A percentile compares a stretch with the other conserved stretches of the same genome.
These are phyloP conservation scores for Erodium texanum DNA, from an alignment of 441 rosid species.

Conservation along the genomic window DNA sequence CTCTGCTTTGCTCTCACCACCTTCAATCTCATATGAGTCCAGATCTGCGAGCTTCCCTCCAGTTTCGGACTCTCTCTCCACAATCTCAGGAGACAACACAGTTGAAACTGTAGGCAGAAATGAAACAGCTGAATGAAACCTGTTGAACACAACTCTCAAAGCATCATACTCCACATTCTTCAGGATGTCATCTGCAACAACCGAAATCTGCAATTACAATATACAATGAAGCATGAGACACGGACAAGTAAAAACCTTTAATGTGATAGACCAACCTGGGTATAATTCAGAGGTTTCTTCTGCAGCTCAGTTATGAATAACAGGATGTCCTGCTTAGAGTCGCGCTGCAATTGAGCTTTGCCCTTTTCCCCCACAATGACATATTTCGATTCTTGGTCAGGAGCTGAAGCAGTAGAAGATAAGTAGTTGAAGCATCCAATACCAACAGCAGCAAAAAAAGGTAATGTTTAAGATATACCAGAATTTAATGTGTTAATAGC, in stretches of 20 bases:
- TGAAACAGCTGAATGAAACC: constrained; percentile 70
- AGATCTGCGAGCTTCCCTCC: constrained; percentile 85
- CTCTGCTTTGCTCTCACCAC: constrained; percentile 83
- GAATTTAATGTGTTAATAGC: constrained; percentile 53
- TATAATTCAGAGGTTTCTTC: constrained; percentile 81
- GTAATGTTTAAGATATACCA: constrained; percentile 35
- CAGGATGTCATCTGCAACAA: constrained; percentile 86
- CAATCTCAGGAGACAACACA: constrained; percentile 80
- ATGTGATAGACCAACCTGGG: constrained; percentile 83
- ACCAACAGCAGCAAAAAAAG: neutral
- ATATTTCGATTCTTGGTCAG: constrained; percentile 72
- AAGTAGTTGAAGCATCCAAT: neutral
- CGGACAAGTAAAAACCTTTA: no score
- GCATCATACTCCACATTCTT: constrained; percentile 92
- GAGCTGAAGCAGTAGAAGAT: constrained; percentile 35
- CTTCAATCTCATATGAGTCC: constrained; percentile 94
- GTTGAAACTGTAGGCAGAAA: constrained; percentile 78
- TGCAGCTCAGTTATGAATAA: constrained; percentile 62
- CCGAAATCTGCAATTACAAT: constrained; percentile 58
- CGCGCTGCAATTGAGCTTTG: constrained; percentile 66
- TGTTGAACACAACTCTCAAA: constrained; percentile 82
- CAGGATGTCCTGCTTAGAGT: constrained; percentile 68
- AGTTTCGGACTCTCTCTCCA: constrained; percentile 77
- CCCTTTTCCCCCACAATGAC: constrained; percentile 90
- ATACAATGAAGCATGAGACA: neutral